These are phyloP conservation scores for Paramecium octaurelia DNA, from an alignment of 73 alveolate genomes.

Conservation along the genomic window DNA sequence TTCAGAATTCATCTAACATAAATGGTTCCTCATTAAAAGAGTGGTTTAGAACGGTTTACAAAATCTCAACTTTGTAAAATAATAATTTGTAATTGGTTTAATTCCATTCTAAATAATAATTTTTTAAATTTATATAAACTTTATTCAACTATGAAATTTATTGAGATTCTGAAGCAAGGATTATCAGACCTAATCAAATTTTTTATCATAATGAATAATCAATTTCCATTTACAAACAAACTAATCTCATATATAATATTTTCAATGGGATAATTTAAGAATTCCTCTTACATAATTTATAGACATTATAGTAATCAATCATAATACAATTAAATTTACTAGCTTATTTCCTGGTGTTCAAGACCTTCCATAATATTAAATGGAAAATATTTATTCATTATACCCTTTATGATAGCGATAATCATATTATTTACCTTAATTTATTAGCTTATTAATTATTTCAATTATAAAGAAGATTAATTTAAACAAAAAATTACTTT, in stretches of 20 bases:
- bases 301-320: background rate
- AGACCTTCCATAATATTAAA: background rate
- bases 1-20: too few species aligned
- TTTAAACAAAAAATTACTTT: background rate
- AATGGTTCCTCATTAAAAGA: too few species aligned
- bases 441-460: background rate
- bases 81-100: too few species aligned
- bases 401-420: background rate
- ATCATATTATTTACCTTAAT: background rate
- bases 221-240: background rate
- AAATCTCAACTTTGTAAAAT: too few species aligned
- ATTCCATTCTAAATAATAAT: too few species aligned
- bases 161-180: background rate
- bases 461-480: background rate
- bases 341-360: background rate
- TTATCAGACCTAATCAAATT: background rate
- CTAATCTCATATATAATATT: background rate
- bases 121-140: background rate
- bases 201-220: background rate
- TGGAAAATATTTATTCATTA: background rate
- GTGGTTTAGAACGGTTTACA: too few species aligned
- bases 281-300: background rate
- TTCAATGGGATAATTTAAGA: background rate
- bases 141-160: background rate
- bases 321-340: background rate